Evolutionary conservation across 1,284 basidiomycete genomes (phyloP), one percentile per base, ranked within the genome.

Genomic region (Trametes polyzona): DNA sequence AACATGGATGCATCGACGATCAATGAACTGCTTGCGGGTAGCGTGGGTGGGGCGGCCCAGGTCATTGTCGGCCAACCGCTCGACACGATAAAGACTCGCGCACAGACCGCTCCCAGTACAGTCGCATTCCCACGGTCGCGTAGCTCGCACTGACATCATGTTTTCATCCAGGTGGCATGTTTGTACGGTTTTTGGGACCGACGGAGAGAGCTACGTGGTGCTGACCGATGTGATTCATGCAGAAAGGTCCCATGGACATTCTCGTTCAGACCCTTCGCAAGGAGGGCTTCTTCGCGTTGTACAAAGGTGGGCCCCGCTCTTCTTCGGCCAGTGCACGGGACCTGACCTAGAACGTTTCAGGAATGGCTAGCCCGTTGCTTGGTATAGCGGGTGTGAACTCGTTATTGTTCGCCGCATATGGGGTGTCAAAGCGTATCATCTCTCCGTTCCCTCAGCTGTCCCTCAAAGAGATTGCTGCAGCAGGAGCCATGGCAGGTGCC

Each of bases 371-470:
- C 44, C 96, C 96, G 0, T 78, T 99, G 9, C 59, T 97, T 41
- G 96, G 96, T n/a, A 92, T 99, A 27, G 93, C 96, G 1, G 95
- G 93, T 6, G 96, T 98, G 67, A 98, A 98, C 75, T 96, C 94
- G 11, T 81, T 98, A 17, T 83, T 98, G 7, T 99, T 98, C 74
- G 92, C 93, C 0, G 87, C 95, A 0, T 98, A 97, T 67, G 90
- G 86, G 14, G 77, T 83, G 4, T 90, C 94, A 2, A 88, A 91
- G 65, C 86, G 93, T 9, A 72, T 95, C 46, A 83, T 98, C 42
- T 95, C 93, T 0, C 95, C 96, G 0, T 97, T 88, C 69, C 91
- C 92, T 11, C 81, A 93, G 47, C 78, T 96, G 4, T 86, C 88
- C 0, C 78, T 96, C 44, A 80, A 82, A 16, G 86, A 98, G 73